These are phyloP conservation scores for Hsuehochloa calcarea DNA, from an alignment of 176 grass and related monocot species.

Conservation along the genomic window DNA sequence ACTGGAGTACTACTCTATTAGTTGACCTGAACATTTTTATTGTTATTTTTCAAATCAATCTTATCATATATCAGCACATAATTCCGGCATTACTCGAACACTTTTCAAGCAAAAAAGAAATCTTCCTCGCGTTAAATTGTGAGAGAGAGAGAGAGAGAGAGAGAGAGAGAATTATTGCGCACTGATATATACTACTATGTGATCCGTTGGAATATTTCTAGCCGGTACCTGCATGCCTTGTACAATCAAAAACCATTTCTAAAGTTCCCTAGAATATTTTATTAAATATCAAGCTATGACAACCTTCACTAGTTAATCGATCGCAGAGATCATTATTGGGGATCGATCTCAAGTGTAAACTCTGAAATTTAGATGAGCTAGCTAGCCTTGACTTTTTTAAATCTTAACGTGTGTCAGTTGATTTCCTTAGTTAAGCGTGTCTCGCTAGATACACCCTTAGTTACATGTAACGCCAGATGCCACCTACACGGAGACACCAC, in stretches of 20 bases:
- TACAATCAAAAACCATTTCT: not conserved
- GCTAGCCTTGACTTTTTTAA: too few relatives aligned
- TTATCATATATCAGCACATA: not conserved
- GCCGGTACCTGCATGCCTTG: too few relatives aligned
- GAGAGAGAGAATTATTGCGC: not conserved
- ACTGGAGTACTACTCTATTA: not conserved
- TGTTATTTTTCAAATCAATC: not conserved
- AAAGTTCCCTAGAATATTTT: not conserved
- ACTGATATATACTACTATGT: not conserved
- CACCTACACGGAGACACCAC: not conserved
- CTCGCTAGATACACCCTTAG: conserved; percentile 12
- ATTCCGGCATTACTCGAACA: not conserved
- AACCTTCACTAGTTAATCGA: not conserved
- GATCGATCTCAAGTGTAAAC: not conserved
- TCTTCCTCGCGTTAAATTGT: not conserved
- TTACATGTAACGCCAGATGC: not conserved
- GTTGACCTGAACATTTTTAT: not conserved
- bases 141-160: not conserved
- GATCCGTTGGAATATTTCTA: not conserved
- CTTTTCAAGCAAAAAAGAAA: not conserved
- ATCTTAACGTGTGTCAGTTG: not conserved
- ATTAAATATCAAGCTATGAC: not conserved
- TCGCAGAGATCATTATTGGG: not conserved
- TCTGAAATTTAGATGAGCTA: not conserved
- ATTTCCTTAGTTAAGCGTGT: not conserved